Evolutionary conservation across 306 rosid genomes (phyloP).

Genomic region (Vigna reflexopilosa): DNA sequence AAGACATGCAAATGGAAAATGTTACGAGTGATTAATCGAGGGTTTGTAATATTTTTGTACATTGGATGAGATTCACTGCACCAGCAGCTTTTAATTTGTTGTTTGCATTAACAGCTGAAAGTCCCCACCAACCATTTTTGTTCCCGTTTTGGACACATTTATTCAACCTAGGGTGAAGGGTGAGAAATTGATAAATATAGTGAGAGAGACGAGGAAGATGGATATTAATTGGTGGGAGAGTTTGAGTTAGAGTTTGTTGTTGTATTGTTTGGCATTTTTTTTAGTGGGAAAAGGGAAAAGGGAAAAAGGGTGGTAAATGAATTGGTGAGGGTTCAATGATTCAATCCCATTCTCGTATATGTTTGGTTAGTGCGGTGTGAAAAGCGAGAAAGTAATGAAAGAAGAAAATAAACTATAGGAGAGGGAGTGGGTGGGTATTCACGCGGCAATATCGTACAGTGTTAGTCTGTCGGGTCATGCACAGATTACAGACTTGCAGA

Average conservation of each 20-base stretch:
- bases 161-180: not conserved
- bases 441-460: conserved; percentile 52
- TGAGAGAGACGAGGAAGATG: not conserved
- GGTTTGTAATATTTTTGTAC: not conserved
- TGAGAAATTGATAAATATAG: not conserved
- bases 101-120: not conserved
- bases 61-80: not conserved
- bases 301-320: not conserved
- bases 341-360: conserved; percentile 37
- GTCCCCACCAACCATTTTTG: not conserved
- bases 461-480: conserved; percentile 44
- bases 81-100: not conserved
- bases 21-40: not conserved
- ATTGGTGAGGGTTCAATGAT: not conserved
- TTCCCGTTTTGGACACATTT: not conserved
- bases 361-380: conserved; percentile 44
- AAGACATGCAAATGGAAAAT: conserved; percentile 45
- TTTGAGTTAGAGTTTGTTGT: conserved; percentile 38
- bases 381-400: conserved; percentile 46
- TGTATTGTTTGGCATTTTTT: not conserved
- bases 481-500: conserved; percentile 50
- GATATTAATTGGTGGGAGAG: conserved; percentile 29
- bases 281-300: not conserved
- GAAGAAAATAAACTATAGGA: conserved; percentile 33
- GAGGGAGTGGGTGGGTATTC: conserved; percentile 44